A percentile compares a stretch with the other conserved stretches of the same genome.
These are phyloP conservation scores for Camelina neglecta DNA, from an alignment of 345 rosid species.

Conservation along the genomic window DNA sequence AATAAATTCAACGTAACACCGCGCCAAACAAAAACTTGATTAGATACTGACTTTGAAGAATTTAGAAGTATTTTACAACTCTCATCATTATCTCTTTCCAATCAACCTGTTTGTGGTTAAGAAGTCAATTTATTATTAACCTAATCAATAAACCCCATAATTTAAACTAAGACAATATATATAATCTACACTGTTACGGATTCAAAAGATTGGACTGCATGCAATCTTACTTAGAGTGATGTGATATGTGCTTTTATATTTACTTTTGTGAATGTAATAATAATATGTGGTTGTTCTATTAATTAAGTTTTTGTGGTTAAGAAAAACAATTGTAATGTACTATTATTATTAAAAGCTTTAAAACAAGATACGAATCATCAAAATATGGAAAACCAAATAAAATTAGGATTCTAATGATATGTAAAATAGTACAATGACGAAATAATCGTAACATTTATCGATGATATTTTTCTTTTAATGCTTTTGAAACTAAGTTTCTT, in stretches of 20 bases:
- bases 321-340: not conserved
- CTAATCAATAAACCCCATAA: conserved; percentile 2
- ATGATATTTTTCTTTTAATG: not conserved
- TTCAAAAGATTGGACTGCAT: conserved; percentile 17
- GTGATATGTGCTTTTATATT: conserved; percentile 8
- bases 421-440: not conserved
- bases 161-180: conserved; percentile 5
- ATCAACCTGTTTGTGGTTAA: conserved; percentile 7
- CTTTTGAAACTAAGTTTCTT: not conserved
- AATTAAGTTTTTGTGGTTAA: not conserved
- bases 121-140: conserved; percentile 20
- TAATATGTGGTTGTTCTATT: not conserved
- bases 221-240: conserved; percentile 8
- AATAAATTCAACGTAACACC: not conserved
- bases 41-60: not conserved
- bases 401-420: not conserved
- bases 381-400: not conserved
- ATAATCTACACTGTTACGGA: conserved; percentile 12
- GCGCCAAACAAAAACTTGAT: not conserved
- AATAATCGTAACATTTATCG: not conserved
- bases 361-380: not conserved
- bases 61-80: not conserved
- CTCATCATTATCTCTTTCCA: not conserved
- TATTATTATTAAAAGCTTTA: not conserved
- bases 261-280: conserved; percentile 11